A percentile compares a stretch with the other conserved stretches of the same genome.
phyloP scores from a whole-genome alignment of 1,284 basidiomycete species.

The Macrocystidia cucumis region DNA sequence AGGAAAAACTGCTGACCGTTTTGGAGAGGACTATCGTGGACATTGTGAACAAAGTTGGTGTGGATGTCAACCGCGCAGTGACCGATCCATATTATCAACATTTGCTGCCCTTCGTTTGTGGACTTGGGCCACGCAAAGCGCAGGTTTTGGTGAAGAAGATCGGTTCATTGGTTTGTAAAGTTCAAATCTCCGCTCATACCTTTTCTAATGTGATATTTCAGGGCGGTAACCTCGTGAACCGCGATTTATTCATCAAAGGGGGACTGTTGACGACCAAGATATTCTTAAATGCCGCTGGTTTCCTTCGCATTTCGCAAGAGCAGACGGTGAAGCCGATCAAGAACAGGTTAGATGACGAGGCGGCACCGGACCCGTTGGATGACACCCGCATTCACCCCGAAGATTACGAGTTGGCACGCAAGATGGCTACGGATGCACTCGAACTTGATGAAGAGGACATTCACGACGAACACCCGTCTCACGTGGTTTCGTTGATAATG shows the following conservation, averaged over 20 bases:
- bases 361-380: conserved; percentile 86
- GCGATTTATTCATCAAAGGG: conserved; percentile 79
- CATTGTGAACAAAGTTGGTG: conserved; percentile 86
- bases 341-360: conserved; percentile 64
- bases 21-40: conserved; percentile 90
- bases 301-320: conserved; percentile 82
- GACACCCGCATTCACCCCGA: conserved; percentile 96
- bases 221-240: conserved; percentile 82
- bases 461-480: conserved; percentile 84
- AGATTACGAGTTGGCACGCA: conserved; percentile 95
- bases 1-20: conserved; percentile 76
- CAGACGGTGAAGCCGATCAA: conserved; percentile 48
- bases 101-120: conserved; percentile 87
- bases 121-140: conserved; percentile 93
- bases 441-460: conserved; percentile 95
- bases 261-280: conserved; percentile 79
- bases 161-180: conserved; percentile 47
- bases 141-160: conserved; percentile 83
- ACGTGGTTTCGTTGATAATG: conserved; percentile 83
- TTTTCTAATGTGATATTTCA: conserved; percentile 21
- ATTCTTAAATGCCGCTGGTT: conserved; percentile 86
- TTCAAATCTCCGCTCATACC: conserved; percentile 1
- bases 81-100: conserved; percentile 84
- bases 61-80: conserved; percentile 92
- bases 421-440: conserved; percentile 97